phyloP scores from a whole-genome alignment of 2,329 filamentous ascomycete species.

The Neonectria faginata region DNA sequence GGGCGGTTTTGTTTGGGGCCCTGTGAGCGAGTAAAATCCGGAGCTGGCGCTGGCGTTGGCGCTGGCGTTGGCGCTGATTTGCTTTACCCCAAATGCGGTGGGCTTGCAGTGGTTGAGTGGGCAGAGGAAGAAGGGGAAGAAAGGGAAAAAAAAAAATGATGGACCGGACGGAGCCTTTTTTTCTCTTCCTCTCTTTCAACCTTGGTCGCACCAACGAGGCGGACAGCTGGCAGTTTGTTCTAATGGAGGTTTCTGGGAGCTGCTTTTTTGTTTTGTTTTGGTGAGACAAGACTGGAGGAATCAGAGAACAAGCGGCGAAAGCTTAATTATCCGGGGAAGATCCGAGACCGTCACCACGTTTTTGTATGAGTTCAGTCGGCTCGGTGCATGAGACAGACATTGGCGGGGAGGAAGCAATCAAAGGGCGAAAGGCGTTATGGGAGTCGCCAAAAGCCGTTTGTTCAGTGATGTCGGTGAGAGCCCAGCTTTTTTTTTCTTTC shows the following conservation, averaged over 20 bases:
- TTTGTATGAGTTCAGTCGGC: background rate
- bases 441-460: background rate
- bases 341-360: background rate
- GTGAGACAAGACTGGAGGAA: background rate
- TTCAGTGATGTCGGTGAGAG: conserved; percentile 17
- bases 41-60: background rate
- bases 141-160: background rate
- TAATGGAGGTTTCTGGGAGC: background rate
- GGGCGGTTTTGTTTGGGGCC: conserved; percentile 8
- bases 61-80: background rate
- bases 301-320: background rate
- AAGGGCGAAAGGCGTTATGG: conserved; percentile 2
- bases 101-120: background rate
- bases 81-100: conserved; percentile 1
- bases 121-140: too few relatives aligned
- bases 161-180: background rate
- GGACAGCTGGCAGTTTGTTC: background rate
- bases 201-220: background rate
- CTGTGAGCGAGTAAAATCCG: background rate
- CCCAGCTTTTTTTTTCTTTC: conserved; percentile 11
- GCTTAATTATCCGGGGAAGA: background rate
- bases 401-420: background rate
- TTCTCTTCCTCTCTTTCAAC: background rate
- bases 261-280: background rate
- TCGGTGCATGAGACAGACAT: background rate